Evolutionary conservation across 176 grass and related monocot genomes (phyloP).

Genomic region (Phyllostachys edulis): DNA sequence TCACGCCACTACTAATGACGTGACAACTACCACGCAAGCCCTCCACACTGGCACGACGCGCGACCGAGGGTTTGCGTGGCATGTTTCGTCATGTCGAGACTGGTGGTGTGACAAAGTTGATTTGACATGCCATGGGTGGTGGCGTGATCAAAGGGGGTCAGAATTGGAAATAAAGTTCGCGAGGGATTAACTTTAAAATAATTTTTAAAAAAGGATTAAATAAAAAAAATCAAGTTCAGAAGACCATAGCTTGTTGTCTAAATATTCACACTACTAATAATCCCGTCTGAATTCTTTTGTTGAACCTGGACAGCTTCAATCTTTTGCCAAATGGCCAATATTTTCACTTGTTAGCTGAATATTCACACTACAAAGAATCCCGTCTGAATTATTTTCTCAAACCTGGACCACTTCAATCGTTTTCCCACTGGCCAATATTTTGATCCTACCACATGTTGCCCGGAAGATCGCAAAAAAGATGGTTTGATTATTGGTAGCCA

Average conservation of each 20-base stretch:
- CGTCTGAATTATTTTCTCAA: neutral
- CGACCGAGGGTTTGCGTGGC: too few species aligned
- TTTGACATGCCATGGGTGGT: too few species aligned
- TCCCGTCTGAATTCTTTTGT: neutral
- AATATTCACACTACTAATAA: neutral
- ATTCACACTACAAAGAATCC: neutral
- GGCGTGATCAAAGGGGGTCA: too few species aligned
- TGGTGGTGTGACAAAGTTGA: too few species aligned
- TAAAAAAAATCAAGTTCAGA: too few species aligned
- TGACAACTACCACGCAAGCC: too few species aligned
- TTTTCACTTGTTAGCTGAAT: neutral
- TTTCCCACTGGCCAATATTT: neutral
- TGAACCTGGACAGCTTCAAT: neutral
- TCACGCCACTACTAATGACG: too few species aligned
- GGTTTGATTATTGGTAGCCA: neutral
- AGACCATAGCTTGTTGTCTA: neutral
- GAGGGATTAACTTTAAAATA: too few species aligned
- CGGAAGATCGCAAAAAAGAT: neutral
- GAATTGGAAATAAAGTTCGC: too few species aligned
- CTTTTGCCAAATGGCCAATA: neutral
- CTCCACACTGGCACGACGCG: too few species aligned
- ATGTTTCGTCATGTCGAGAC: too few species aligned
- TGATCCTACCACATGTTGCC: neutral
- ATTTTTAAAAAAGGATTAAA: too few species aligned
- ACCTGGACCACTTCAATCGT: neutral